These are phyloP conservation scores for Lipomyces mesembrius DNA, from an alignment of 805 yeast genomes.

Conservation along the genomic window DNA sequence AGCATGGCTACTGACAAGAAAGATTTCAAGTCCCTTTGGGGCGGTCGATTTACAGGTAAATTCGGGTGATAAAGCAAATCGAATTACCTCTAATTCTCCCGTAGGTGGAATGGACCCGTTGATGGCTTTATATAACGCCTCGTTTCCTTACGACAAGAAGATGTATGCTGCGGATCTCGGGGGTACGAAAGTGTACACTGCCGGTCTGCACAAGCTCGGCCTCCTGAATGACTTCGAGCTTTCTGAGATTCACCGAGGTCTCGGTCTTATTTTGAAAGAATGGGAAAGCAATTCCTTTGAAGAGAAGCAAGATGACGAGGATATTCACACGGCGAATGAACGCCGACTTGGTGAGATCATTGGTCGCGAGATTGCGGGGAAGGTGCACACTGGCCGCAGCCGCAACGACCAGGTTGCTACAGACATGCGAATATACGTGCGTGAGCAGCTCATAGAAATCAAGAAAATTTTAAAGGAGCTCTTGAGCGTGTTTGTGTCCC, in stretches of 20 bases:
- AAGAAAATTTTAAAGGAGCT: slow-evolving; percentile 58
- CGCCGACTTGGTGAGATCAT: slow-evolving; percentile 95
- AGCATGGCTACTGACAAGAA: slow-evolving; percentile 20
- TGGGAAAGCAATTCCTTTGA: slow-evolving; percentile 75
- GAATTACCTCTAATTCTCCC: background rate
- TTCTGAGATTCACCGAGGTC: slow-evolving; percentile 79
- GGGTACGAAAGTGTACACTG: slow-evolving; percentile 92
- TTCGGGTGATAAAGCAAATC: background rate
- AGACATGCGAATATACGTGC: slow-evolving; percentile 94
- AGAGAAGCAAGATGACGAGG: slow-evolving; percentile 91
- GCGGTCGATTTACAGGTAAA: slow-evolving; percentile 37
- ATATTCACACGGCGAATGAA: slow-evolving; percentile 98
- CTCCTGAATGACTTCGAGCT: slow-evolving; percentile 76
- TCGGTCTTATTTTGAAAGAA: slow-evolving; percentile 70
- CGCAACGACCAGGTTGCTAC: slow-evolving; percentile 99
- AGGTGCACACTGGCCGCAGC: slow-evolving; percentile 98
- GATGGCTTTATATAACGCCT: slow-evolving; percentile 96
- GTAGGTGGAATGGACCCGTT: slow-evolving; percentile 83
- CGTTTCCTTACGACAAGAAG: slow-evolving; percentile 90
- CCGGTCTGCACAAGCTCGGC: slow-evolving; percentile 79
- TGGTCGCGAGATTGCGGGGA: slow-evolving; percentile 92
- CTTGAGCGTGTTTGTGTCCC: slow-evolving; percentile 58
- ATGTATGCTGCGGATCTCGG: slow-evolving; percentile 94
- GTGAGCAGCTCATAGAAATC: slow-evolving; percentile 69
- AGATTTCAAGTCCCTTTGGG: slow-evolving; percentile 36